Conservation (phyloP, 2,329 filamentous ascomycete genomes). For the Furcasterigmium furcatum region DNA sequence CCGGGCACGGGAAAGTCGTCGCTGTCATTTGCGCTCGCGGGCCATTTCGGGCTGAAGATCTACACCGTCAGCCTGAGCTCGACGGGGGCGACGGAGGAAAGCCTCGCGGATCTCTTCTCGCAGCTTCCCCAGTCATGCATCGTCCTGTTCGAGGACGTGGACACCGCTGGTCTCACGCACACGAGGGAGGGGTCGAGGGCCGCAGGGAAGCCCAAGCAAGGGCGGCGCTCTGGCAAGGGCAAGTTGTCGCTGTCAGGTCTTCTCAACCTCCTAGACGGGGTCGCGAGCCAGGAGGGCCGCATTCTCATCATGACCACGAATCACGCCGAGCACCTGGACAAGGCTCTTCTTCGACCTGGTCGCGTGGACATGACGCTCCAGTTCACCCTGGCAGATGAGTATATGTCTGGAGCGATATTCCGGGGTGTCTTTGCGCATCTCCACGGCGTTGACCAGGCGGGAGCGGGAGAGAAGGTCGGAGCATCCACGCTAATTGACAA, state of each 20-base stretch:
- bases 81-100: conserved; percentile 61
- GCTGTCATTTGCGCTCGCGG: conserved; percentile 66
- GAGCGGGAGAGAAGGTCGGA: conserved; percentile 26
- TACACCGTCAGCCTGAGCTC: conserved; percentile 71
- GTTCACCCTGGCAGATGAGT: conserved; percentile 50
- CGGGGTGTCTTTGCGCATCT: conserved; percentile 52
- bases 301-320: conserved; percentile 66
- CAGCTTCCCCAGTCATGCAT: conserved; percentile 67
- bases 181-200: conserved; percentile 38
- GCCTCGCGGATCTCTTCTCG: conserved; percentile 59
- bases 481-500: conserved; percentile 33
- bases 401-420: conserved; percentile 54
- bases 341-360: conserved; percentile 61
- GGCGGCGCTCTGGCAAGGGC: conserved; percentile 16
- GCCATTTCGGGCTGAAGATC: conserved; percentile 66
- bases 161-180: conserved; percentile 67
- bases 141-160: conserved; percentile 74
- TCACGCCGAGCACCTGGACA: conserved; percentile 57
- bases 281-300: conserved; percentile 61
- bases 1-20: conserved; percentile 79
- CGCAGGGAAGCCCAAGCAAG: conserved; percentile 19
- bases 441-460: conserved; percentile 40
- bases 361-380: conserved; percentile 58
- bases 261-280: conserved; percentile 78
- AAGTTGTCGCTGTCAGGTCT: conserved; percentile 70